phyloP scores from a whole-genome alignment of 805 yeast species.

The Saccharomycopsis amapae region DNA sequence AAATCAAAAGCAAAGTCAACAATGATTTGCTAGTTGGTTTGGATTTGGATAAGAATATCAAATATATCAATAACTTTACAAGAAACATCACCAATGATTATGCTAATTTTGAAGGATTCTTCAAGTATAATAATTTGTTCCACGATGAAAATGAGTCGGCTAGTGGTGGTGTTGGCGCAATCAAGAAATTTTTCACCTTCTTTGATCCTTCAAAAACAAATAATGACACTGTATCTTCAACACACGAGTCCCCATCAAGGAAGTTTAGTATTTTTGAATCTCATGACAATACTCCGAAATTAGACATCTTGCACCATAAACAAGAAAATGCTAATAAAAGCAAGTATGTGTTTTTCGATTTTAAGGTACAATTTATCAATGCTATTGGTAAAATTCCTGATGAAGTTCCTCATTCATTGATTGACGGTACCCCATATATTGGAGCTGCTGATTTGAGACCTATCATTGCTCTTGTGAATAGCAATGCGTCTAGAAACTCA shows the following conservation, averaged over 20 bases:
- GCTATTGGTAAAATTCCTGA: conserved; percentile 15
- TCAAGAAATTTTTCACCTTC: background rate
- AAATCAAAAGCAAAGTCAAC: conserved; percentile 19
- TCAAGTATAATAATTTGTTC: conserved; percentile 14
- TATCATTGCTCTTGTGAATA: conserved; percentile 54
- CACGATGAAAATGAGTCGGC: no score
- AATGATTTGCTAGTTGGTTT: conserved; percentile 7
- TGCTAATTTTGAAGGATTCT: conserved; percentile 4
- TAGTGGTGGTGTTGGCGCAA: background rate
- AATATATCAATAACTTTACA: background rate
- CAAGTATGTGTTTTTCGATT: conserved; percentile 60
- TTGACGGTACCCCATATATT: conserved; percentile 46
- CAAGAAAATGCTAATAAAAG: conserved; percentile 8
- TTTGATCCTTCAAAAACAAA: background rate
- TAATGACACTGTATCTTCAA: background rate
- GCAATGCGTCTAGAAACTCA: conserved; percentile 25
- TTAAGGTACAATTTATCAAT: conserved; percentile 57
- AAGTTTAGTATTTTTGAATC: no score
- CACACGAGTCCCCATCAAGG: no score
- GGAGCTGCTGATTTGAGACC: conserved; percentile 54
- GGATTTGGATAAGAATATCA: conserved; percentile 1
- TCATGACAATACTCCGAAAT: no score
- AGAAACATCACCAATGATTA: conserved; percentile 4
- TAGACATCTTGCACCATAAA: no score
- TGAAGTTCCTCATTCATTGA: conserved; percentile 27